Base-by-base conservation (phyloP, 2,329 filamentous ascomycete genomes). In the Aspergillus jensenii region DNA sequence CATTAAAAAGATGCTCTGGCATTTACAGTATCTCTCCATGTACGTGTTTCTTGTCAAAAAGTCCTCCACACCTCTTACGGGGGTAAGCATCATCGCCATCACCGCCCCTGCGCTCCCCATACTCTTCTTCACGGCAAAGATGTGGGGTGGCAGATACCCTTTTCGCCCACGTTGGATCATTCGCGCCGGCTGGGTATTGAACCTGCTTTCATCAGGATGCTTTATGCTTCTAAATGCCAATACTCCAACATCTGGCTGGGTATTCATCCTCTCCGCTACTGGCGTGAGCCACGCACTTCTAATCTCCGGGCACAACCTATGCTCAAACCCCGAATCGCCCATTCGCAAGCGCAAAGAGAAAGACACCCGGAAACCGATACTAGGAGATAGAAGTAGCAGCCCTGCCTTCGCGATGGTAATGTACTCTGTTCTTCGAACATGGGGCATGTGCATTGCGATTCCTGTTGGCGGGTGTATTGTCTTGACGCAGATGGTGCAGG, bases 391-490 rank as follows among this genome's bases (percentile, higher is more conserved):
- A 44, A 35, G 46, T 9, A 45, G 25, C 11, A 49, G 52, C n/a
- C 55, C 51, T 6, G 41, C 59, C 6, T 56, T 54, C 64, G 43
- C 71, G 37, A 73, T 78, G 1, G 68, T 66, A 33, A 76, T 74
- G 74, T 78, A 74, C 59, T 70, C 66, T 1, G 74, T 75, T 60
- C 67, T 74, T 12, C 71, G 71, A 21, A 74, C 71, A 6, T 70
- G 80, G 56, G 79, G 80, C 2, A 78, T 79, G 78, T 73, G 74
- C 11, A 58, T 78, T 23, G 79, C 79, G 9, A 71, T 81, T 5
- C 75, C 76, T 17, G 61, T 76, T 8, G 70, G 73, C 3, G 72
- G 71, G 5, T 68, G 74, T 1, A 61, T 80, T 7, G 76, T 81
- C 49, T 68, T 79, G 55, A 79, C 77, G 50, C 63, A 72, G 3